Evolutionary conservation across 2,329 filamentous ascomycete genomes (phyloP), one percentile per base, ranked within the genome.

Genomic region (Aspergillus ustus): DNA sequence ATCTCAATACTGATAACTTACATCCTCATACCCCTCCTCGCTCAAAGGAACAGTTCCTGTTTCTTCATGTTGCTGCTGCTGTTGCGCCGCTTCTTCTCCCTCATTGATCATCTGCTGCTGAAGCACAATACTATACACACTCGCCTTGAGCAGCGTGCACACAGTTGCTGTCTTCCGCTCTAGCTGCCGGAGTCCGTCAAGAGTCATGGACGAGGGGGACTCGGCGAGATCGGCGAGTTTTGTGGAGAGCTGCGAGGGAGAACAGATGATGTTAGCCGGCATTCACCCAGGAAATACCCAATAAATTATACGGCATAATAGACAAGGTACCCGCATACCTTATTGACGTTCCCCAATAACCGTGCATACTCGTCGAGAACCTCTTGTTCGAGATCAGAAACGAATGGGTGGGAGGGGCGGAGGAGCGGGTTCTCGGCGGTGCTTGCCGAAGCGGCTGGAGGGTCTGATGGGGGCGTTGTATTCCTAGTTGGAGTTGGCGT

Each of bases 41-140:
- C 68, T 67, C 54, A 63, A 63, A 20, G 64, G 64, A 50, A 63
- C 9, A 60, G 60, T 49, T 69, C 69, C 2, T 61, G 61, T 43
- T 67, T 68, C 63, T 72, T 62, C 53, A 69, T 65, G 54, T 15
- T 59, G 45, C 22, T 63, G 46, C 46, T 65, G 66, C 61, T 75
- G 63, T 50, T 73, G 70, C 55, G 74, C 73, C 34, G 75, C 69
- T 55, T 70, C 72, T 61, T 76, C 74, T 66, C 73, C 73, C 69
- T 77, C 90, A 78, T 89, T 91, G 65, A 90, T 89, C 71, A 96
- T 92, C 85, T 98, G 92, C 84, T 98, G 94, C 85, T 99, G 94
- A 81, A 99, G 78, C 64, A 99, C 93, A 81, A 99, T 99, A 75
- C 91, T 96, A 81, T 99, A 99, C 66, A 99, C 95, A 77, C 94